phyloP scores from a whole-genome alignment of 208 protist species.

The Entamoeba invadens region DNA sequence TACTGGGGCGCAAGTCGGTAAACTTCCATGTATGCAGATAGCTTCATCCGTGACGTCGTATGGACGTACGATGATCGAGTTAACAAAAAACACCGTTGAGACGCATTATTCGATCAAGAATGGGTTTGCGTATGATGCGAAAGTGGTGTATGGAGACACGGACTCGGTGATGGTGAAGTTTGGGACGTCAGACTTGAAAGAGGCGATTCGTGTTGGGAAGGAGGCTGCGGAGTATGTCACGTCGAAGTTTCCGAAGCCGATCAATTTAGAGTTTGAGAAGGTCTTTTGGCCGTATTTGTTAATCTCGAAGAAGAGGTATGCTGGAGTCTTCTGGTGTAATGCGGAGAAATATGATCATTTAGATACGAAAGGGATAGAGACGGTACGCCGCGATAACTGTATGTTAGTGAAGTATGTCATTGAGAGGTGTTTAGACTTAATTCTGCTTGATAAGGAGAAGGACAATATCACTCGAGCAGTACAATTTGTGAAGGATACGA shows the following conservation, averaged over 20 bases:
- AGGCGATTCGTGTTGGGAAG: conserved; percentile 50
- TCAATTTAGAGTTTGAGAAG: conserved; percentile 62
- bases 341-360: conserved; percentile 44
- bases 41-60: conserved; percentile 56
- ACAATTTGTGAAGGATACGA: conserved; percentile 60
- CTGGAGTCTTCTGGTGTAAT: conserved; percentile 30
- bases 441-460: conserved; percentile 38
- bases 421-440: conserved; percentile 42
- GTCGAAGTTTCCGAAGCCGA: conserved; percentile 33
- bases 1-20: conserved; percentile 56
- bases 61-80: conserved; percentile 52
- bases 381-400: conserved; percentile 57
- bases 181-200: conserved; percentile 32
- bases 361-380: conserved; percentile 60
- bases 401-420: conserved; percentile 63
- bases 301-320: conserved; percentile 59
- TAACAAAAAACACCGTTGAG: conserved; percentile 26
- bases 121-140: not conserved
- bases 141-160: conserved; percentile 67
- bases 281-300: conserved; percentile 59
- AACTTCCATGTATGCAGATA: conserved; percentile 62
- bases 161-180: conserved; percentile 46
- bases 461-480: conserved; percentile 44
- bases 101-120: conserved; percentile 33
- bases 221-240: conserved; percentile 27